These are phyloP conservation scores for Cephalotrichum gorgonifer DNA, from an alignment of 2,329 filamentous ascomycete species.

Conservation along the genomic window DNA sequence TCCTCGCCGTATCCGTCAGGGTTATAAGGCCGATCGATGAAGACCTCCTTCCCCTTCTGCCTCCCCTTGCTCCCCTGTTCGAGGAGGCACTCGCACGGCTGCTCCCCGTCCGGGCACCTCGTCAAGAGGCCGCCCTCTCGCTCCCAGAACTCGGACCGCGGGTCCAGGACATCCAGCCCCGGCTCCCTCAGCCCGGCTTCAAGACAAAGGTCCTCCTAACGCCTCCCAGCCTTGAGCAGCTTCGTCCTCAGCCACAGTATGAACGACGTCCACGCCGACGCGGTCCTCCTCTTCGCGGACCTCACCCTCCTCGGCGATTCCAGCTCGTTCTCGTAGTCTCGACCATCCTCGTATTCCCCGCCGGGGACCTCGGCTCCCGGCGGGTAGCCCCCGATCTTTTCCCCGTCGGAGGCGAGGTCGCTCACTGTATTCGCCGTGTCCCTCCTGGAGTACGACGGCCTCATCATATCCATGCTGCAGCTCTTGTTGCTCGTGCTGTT, in stretches of 20 bases:
- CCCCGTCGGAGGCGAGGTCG: slow-evolving; percentile 15
- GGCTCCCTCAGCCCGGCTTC: neutral
- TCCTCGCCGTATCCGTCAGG: neutral
- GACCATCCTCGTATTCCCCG: slow-evolving; percentile 1
- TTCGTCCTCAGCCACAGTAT: slow-evolving; percentile 54
- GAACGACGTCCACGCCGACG: slow-evolving; percentile 52
- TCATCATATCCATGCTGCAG: slow-evolving; percentile 10
- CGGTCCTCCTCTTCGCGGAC: slow-evolving; percentile 48
- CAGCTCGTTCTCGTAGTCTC: slow-evolving; percentile 28
- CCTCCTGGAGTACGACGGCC: slow-evolving; percentile 17
- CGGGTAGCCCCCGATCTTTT: slow-evolving; percentile 33
- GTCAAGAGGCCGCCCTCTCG: too few relatives aligned
- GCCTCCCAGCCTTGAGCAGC: slow-evolving; percentile 28
- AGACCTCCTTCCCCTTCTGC: neutral
- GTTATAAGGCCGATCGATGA: neutral
- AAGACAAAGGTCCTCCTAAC: slow-evolving; percentile 16
- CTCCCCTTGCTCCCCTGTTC: too few relatives aligned
- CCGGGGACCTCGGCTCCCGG: slow-evolving; percentile 15
- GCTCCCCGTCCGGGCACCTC: too few relatives aligned
- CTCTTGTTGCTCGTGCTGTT: slow-evolving; percentile 18
- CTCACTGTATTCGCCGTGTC: slow-evolving; percentile 12
- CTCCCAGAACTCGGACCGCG: too few relatives aligned
- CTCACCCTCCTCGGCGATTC: slow-evolving; percentile 27
- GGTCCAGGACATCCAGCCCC: neutral
- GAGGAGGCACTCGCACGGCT: too few relatives aligned